These are phyloP conservation scores for Nemania sp. DNA, from an alignment of 2,329 filamentous ascomycete species.

Conservation along the genomic window DNA sequence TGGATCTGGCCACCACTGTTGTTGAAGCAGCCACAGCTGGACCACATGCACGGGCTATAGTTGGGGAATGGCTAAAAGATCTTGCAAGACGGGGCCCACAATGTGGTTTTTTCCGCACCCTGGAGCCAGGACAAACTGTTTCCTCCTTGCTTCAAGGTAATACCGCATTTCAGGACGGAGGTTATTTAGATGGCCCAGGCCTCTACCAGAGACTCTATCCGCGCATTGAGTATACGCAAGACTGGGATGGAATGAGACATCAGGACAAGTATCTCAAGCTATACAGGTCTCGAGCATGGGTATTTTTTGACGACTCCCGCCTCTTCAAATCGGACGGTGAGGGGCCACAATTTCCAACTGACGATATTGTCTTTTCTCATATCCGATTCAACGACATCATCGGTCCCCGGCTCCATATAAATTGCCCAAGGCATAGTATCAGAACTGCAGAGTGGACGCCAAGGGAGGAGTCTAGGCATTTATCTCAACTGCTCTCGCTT, in stretches of 20 bases:
- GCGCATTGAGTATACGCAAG: neutral
- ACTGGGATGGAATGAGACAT: neutral
- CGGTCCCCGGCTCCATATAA: neutral
- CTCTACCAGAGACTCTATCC: neutral
- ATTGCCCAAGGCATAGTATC: neutral
- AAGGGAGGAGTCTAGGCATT: neutral
- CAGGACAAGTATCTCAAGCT: neutral
- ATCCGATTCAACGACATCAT: neutral
- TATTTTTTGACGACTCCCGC: neutral
- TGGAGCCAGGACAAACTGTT: too few relatives aligned
- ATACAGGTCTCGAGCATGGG: neutral
- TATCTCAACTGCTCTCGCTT: neutral
- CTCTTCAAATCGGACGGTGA: neutral
- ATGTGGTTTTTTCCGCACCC: too few relatives aligned
- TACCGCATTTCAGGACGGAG: too few relatives aligned
- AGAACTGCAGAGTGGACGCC: neutral
- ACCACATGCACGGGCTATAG: too few relatives aligned
- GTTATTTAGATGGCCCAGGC: neutral
- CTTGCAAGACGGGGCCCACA: too few relatives aligned
- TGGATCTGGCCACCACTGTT: neutral
- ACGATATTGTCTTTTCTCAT: neutral
- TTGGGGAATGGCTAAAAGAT: too few relatives aligned
- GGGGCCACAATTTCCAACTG: neutral
- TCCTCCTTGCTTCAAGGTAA: too few relatives aligned
- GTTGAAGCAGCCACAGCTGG: neutral